Conservation (phyloP, 768 basidiomycete genomes). For the Phaeotremella fagi region DNA sequence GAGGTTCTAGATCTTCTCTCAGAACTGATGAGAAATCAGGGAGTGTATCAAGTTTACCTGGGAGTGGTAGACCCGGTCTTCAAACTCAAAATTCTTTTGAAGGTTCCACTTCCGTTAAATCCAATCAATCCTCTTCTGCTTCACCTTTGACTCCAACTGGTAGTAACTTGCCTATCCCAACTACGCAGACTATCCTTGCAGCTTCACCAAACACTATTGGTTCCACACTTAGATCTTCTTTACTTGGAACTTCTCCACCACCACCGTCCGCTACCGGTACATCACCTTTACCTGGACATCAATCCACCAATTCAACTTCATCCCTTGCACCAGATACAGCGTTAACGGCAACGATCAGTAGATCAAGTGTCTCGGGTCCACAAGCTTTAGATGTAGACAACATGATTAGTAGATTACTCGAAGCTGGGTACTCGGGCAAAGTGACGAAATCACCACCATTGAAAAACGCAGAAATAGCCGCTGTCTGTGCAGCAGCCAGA, state of each 20-base stretch:
- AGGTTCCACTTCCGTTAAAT: slow-evolving; percentile 7
- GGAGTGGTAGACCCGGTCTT: slow-evolving; percentile 1
- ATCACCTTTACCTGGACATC: slow-evolving; percentile 20
- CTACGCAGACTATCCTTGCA: slow-evolving; percentile 79
- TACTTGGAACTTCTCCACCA: slow-evolving; percentile 77
- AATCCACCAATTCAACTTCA: slow-evolving; percentile 14
- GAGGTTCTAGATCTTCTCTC: slow-evolving; percentile 14
- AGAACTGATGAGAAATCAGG: not conserved
- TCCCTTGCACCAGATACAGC: slow-evolving; percentile 54
- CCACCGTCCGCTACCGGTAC: slow-evolving; percentile 33
- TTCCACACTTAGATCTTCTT: slow-evolving; percentile 54
- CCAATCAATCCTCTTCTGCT: slow-evolving; percentile 2
- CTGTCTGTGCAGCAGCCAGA: slow-evolving; percentile 89
- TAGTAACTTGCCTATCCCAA: slow-evolving; percentile 20
- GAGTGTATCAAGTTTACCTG: slow-evolving; percentile 6
- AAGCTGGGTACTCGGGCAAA: slow-evolving; percentile 97
- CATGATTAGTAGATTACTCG: slow-evolving; percentile 92
- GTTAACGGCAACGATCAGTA: slow-evolving; percentile 17
- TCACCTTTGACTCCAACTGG: slow-evolving; percentile 6
- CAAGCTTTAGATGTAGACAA: slow-evolving; percentile 85
- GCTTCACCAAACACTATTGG: slow-evolving; percentile 56
- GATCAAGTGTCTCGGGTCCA: slow-evolving; percentile 20
- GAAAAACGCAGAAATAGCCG: slow-evolving; percentile 92
- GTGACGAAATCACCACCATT: slow-evolving; percentile 83
- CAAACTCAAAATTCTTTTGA: slow-evolving; percentile 25